These are phyloP conservation scores for Podosphaera fusca DNA, from an alignment of 2,329 filamentous ascomycete genomes.

Conservation along the genomic window DNA sequence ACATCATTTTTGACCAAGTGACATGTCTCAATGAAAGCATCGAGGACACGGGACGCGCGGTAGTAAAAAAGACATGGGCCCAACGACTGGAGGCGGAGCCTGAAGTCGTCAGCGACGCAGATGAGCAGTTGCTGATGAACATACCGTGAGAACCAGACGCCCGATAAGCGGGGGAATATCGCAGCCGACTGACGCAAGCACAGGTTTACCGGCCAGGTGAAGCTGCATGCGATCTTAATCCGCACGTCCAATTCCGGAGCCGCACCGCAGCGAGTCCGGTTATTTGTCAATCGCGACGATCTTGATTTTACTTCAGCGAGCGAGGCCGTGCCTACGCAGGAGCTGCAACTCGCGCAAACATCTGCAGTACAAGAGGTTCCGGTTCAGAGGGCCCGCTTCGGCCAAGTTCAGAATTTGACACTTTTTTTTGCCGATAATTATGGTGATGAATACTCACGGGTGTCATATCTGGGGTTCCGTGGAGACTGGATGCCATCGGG, in stretches of 20 bases:
- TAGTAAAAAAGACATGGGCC: slow-evolving; percentile 80
- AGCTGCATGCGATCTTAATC: slow-evolving; percentile 71
- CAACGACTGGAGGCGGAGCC: slow-evolving; percentile 50
- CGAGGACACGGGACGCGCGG: slow-evolving; percentile 42
- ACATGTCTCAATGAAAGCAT: slow-evolving; percentile 62
- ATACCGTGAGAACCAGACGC: slow-evolving; percentile 42
- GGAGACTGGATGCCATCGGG: slow-evolving; percentile 82
- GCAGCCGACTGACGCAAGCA: not conserved
- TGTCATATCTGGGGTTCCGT: slow-evolving; percentile 78
- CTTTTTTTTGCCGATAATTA: slow-evolving; percentile 91
- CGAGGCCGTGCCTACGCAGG: slow-evolving; percentile 49
- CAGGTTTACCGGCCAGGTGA: slow-evolving; percentile 83
- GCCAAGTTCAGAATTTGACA: slow-evolving; percentile 56
- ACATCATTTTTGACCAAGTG: slow-evolving; percentile 75
- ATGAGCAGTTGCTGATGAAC: slow-evolving; percentile 84
- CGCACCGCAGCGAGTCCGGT: slow-evolving; percentile 61
- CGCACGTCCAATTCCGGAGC: slow-evolving; percentile 48
- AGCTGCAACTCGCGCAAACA: slow-evolving; percentile 53
- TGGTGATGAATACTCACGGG: slow-evolving; percentile 47
- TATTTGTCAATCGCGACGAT: slow-evolving; percentile 71
- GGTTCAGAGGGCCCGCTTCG: slow-evolving; percentile 73
- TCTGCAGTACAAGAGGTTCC: slow-evolving; percentile 68
- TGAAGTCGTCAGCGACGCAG: slow-evolving; percentile 63
- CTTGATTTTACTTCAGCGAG: slow-evolving; percentile 63
- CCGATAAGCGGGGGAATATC: not conserved